phyloP scores from a whole-genome alignment of 2,329 filamentous ascomycete species.

The Trichoderma sp. region DNA sequence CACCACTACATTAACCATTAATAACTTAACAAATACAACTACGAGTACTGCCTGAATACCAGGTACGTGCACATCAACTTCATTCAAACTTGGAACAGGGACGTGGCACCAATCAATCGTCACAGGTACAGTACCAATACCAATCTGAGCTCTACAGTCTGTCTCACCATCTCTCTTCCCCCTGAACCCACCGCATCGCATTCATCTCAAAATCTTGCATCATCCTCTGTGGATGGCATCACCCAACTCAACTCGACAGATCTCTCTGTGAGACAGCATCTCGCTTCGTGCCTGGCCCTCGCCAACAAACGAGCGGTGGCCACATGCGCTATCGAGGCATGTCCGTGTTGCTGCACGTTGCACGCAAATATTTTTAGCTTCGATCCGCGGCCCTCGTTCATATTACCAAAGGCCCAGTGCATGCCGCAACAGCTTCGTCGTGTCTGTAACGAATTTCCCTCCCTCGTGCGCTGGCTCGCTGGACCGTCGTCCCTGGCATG shows the following conservation, averaged over 20 bases:
- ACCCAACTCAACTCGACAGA: conserved; percentile 6
- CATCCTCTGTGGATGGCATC: conserved; percentile 7
- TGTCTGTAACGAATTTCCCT: conserved; percentile 15
- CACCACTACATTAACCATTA: neutral
- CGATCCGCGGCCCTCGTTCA: neutral
- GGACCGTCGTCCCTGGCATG: conserved; percentile 3
- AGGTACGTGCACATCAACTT: neutral
- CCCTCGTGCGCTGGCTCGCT: neutral
- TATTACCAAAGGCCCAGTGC: conserved; percentile 3
- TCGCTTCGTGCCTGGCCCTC: conserved; percentile 17
- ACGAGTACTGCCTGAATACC: neutral
- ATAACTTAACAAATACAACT: neutral
- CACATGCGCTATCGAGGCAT: conserved; percentile 5
- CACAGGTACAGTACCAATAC: neutral
- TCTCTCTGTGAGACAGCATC: conserved; percentile 19
- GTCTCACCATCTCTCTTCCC: conserved; percentile 2
- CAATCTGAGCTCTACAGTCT: too few species aligned
- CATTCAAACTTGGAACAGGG: neutral
- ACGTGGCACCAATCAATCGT: conserved; percentile 21
- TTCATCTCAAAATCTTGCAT: conserved; percentile 7
- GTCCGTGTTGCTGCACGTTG: neutral
- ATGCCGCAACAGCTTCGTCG: neutral
- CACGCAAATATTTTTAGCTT: conserved; percentile 1
- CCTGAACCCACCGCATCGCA: neutral
- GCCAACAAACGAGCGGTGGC: conserved; percentile 11